A percentile compares a stretch with the other conserved stretches of the same genome.
phyloP scores from a whole-genome alignment of 1,284 basidiomycete species.

The Trametes pubescens region DNA sequence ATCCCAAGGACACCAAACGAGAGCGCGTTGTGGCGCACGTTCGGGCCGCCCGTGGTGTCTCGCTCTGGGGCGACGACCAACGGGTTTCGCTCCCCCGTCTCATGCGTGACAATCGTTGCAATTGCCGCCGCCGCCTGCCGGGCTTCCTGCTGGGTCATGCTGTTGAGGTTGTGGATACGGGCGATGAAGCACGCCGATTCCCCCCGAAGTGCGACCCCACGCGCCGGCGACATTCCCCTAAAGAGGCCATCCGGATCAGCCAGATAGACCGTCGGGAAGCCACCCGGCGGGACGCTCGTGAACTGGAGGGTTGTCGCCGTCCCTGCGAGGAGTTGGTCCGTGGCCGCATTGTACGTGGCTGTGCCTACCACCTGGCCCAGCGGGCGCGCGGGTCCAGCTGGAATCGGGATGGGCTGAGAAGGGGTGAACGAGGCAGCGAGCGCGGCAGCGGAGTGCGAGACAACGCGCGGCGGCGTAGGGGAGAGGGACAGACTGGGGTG shows the following conservation, averaged over 20 bases:
- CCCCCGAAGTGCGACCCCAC: too few species aligned
- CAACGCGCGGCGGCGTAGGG: neutral
- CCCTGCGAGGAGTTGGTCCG: too few species aligned
- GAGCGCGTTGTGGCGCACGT: neutral
- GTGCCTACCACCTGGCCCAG: too few species aligned
- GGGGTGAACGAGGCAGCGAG: neutral
- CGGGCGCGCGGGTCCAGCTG: too few species aligned
- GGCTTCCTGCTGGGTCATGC: neutral
- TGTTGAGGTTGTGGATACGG: neutral
- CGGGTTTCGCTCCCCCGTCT: neutral
- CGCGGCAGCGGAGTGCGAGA: neutral
- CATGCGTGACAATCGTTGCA: neutral
- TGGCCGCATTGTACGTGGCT: too few species aligned
- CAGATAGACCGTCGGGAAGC: too few species aligned
- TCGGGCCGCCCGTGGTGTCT: neutral
- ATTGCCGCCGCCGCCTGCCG: neutral
- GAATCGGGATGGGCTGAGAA: too few species aligned
- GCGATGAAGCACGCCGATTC: too few species aligned
- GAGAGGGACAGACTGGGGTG: neutral
- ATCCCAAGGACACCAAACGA: neutral
- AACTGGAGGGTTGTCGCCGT: too few species aligned
- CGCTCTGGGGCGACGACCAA: neutral
- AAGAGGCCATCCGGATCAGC: too few species aligned
- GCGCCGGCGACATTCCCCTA: too few species aligned
- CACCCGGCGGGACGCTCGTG: too few species aligned